Percentiles rank a stretch among this genome's conserved stretches.
phyloP scores from a whole-genome alignment of 306 rosid genomes.

The Castanea crenata region DNA sequence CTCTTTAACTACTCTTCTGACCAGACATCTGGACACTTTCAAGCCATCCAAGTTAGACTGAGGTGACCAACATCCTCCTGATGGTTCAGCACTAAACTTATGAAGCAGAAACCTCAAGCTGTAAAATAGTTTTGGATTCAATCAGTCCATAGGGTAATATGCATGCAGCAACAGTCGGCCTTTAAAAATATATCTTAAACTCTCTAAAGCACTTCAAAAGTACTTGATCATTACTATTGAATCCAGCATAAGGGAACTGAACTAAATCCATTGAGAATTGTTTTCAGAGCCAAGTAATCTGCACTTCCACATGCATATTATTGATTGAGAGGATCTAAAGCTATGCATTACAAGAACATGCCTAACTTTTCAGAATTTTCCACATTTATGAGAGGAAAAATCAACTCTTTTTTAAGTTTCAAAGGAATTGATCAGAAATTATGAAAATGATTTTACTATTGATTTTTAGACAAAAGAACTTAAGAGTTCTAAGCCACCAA shows the following conservation, averaged over 20 bases:
- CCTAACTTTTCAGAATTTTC: not conserved
- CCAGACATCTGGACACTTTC: slow-evolving; percentile 44
- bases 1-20: slow-evolving; percentile 55
- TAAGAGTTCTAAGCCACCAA: not conserved
- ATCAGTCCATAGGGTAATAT: slow-evolving; percentile 4
- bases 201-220: not conserved
- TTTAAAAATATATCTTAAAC: not conserved
- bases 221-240: not conserved
- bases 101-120: slow-evolving; percentile 85
- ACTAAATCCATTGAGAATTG: not conserved
- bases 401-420: not conserved
- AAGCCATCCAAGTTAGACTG: slow-evolving; percentile 42
- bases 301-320: not conserved
- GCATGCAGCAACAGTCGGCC: not conserved
- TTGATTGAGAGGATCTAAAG: not conserved
- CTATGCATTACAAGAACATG: not conserved
- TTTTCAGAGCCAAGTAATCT: not conserved
- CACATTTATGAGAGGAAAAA: not conserved
- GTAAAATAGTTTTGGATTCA: slow-evolving; percentile 28
- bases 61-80: slow-evolving; percentile 33
- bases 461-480: not conserved
- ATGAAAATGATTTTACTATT: not conserved
- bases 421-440: not conserved
- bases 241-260: not conserved
- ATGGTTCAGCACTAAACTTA: slow-evolving; percentile 45